These are phyloP conservation scores for Penicillium sclerotiorum DNA, from an alignment of 2,329 filamentous ascomycete species.

Conservation along the genomic window DNA sequence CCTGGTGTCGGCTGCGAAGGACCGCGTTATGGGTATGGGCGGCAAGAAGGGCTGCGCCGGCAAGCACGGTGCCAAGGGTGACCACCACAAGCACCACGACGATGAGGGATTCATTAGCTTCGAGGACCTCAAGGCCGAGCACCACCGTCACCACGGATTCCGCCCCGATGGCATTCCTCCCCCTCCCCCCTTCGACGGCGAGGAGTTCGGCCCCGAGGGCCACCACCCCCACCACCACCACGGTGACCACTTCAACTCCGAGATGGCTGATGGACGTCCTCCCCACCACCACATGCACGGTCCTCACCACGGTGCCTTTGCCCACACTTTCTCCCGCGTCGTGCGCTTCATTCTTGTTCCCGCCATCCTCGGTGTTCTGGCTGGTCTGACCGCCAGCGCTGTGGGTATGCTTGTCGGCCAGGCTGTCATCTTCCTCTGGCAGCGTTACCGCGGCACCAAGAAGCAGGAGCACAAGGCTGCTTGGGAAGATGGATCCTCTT, in stretches of 20 bases:
- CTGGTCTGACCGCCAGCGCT: constrained; percentile 48
- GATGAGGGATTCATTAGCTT: constrained; percentile 1
- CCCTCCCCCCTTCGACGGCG: constrained; percentile 13
- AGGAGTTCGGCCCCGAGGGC: constrained; percentile 6
- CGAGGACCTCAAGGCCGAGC: neutral
- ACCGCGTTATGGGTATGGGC: constrained; percentile 36
- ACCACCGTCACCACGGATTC: constrained; percentile 9
- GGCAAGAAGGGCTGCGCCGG: constrained; percentile 37
- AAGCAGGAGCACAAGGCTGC: constrained; percentile 29
- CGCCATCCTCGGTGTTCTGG: constrained; percentile 49
- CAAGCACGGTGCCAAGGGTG: constrained; percentile 4
- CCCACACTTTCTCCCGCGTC: constrained; percentile 43
- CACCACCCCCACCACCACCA: constrained; percentile 9
- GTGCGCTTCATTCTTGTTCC: constrained; percentile 50
- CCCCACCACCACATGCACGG: constrained; percentile 31
- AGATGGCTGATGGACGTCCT: constrained; percentile 22
- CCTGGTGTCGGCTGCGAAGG: constrained; percentile 42
- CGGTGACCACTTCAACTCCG: constrained; percentile 12
- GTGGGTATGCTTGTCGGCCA: constrained; percentile 53
- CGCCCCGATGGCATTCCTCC: neutral
- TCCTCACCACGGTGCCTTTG: constrained; percentile 38
- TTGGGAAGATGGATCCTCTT: constrained; percentile 39
- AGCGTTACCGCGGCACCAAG: constrained; percentile 39
- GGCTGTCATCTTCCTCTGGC: constrained; percentile 49
- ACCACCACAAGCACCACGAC: constrained; percentile 11